Percentiles rank a stretch among this genome's conserved stretches.
These are phyloP conservation scores for Cucumis sativus DNA, from an alignment of 306 rosid species.

Conservation along the genomic window DNA sequence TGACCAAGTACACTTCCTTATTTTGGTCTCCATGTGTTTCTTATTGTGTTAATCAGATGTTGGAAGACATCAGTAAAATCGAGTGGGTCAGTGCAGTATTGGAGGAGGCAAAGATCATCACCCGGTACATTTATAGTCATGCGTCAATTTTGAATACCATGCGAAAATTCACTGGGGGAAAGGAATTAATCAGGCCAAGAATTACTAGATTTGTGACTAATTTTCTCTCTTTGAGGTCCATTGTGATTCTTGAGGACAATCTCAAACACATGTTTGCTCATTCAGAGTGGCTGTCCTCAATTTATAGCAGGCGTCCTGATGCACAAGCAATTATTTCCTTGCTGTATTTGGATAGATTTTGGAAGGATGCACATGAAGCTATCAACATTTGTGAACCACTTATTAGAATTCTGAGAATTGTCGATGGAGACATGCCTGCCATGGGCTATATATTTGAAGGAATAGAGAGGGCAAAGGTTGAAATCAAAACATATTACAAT, in stretches of 20 bases:
- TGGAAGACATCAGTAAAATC: slow-evolving; percentile 51
- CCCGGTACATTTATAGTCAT: slow-evolving; percentile 35
- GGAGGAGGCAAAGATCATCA: slow-evolving; percentile 50
- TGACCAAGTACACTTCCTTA: slow-evolving; percentile 47
- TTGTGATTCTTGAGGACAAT: slow-evolving; percentile 46
- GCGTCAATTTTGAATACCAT: slow-evolving; percentile 36
- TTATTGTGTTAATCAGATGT: slow-evolving; percentile 46
- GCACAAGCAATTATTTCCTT: slow-evolving; percentile 33
- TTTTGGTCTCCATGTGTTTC: slow-evolving; percentile 76
- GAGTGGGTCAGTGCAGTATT: slow-evolving; percentile 48
- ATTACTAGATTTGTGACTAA: slow-evolving; percentile 34
- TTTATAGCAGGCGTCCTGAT: slow-evolving; percentile 30
- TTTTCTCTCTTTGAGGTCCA: slow-evolving; percentile 56
- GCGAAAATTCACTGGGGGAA: slow-evolving; percentile 52
- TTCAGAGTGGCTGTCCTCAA: slow-evolving; percentile 53
- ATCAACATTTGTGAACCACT: slow-evolving; percentile 51
- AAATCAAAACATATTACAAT: slow-evolving; percentile 38
- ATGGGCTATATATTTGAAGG: slow-evolving; percentile 55
- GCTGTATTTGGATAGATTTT: slow-evolving; percentile 45
- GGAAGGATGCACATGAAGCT: slow-evolving; percentile 58
- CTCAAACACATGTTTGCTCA: slow-evolving; percentile 53
- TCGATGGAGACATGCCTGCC: slow-evolving; percentile 69
- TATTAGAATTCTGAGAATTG: slow-evolving; percentile 43
- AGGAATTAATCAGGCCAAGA: slow-evolving; percentile 45
- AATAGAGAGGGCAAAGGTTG: slow-evolving; percentile 46